Base-by-base conservation (phyloP, 495 filamentous ascomycete genomes). In the Penicillium canescens region DNA sequence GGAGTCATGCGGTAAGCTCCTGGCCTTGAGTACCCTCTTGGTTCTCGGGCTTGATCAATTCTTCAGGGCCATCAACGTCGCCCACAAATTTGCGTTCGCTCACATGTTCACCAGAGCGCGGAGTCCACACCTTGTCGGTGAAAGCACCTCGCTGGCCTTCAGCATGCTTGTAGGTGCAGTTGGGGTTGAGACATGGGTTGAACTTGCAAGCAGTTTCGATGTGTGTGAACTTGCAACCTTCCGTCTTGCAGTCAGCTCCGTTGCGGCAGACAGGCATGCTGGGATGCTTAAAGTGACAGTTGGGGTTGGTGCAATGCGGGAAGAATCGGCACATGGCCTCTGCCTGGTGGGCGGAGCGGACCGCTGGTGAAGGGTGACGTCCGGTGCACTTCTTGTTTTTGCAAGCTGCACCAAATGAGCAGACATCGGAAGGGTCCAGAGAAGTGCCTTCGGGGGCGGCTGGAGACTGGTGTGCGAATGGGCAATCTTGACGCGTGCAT, bases 341-440 rank as follows among this genome's bases (percentile, higher is more conserved):
- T 43, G 85, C 80, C 67, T 94, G 87, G 70, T 91, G 87, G 11
- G 84, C 84, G 33, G 80, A 67, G 66, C 85, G 89, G 54, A 86
- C 79, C 9, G 93, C 91, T 10, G 95, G 94, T 16, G 94, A 98
- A 5, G 94, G 94, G 67, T 99, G 94, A 10, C 89, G 86, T 21
- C 84, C 92, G 2, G 88, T 88, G 62, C 94, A 99, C 70, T 99
- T 99, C 36, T 81, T 78, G 74, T 96, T 99, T 69, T 92, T 94
- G 82, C 94, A 99, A 16, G 90, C 90, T 4, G 83, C 90, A 12
- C 92, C 94, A 66, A 85, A 97, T 35, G 85, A 77, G 74, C 94
- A 99, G 28, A 78, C 74, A 63, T 97, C 92, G 34, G 78, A 78
- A 48, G 91, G 73, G 67, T 97, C 95, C 45, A 97, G 73, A 3